Conservation (phyloP, 1,284 basidiomycete species). For the Pholiota adiposa region DNA sequence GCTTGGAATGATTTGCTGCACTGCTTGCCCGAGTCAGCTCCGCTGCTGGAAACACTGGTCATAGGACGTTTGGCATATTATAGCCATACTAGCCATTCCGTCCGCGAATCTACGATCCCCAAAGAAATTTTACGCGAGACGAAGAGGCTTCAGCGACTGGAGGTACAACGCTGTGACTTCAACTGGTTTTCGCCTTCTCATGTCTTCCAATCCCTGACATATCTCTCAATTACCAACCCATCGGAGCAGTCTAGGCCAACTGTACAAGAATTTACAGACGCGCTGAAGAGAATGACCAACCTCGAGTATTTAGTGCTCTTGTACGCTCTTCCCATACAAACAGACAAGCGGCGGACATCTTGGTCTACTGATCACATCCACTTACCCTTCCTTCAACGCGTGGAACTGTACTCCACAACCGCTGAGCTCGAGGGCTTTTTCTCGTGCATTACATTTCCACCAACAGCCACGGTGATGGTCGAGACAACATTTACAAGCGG, state of each 20-base stretch:
- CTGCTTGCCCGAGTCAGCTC: not conserved
- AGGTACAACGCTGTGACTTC: slow-evolving; percentile 25
- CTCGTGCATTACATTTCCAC: not conserved
- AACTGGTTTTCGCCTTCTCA: slow-evolving; percentile 24
- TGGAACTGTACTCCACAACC: not conserved
- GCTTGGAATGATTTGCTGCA: not conserved
- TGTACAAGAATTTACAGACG: slow-evolving; percentile 7
- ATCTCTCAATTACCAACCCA: slow-evolving; percentile 23
- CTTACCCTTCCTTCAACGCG: not conserved
- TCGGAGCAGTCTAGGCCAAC: slow-evolving; percentile 3
- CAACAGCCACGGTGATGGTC: not conserved
- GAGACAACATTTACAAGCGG: not conserved
- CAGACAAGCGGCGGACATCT: not conserved
- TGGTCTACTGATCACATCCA: not conserved
- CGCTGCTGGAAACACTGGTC: not conserved
- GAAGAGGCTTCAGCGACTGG: slow-evolving; percentile 20
- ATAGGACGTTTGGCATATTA: not conserved
- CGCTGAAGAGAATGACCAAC: slow-evolving; percentile 4
- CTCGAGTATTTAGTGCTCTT: slow-evolving; percentile 3
- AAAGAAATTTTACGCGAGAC: slow-evolving; percentile 3
- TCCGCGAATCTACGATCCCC: not conserved
- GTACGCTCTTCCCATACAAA: slow-evolving; percentile 2
- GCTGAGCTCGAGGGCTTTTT: not conserved
- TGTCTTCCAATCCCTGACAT: slow-evolving; percentile 27
- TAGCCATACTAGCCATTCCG: not conserved